Conservation (phyloP, 805 yeast species). For the Brettanomyces naardenensis region DNA sequence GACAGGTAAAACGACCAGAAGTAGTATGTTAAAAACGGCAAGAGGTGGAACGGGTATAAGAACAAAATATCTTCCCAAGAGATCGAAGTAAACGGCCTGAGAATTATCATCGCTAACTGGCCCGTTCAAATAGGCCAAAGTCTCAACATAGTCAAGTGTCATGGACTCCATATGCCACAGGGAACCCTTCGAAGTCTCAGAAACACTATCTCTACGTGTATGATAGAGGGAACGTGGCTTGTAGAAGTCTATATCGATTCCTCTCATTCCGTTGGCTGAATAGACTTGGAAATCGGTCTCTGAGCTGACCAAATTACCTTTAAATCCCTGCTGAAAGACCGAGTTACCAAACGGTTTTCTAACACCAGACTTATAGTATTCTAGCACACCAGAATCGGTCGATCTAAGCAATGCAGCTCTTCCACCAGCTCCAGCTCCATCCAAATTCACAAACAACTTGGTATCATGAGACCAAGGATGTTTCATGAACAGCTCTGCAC, state of each 20-base stretch:
- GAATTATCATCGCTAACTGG: constrained; percentile 22
- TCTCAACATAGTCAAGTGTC: constrained; percentile 50
- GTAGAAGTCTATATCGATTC: constrained; percentile 85
- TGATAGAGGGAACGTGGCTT: constrained; percentile 82
- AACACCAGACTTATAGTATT: constrained; percentile 41
- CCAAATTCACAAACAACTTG: constrained; percentile 66
- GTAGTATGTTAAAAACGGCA: constrained; percentile 41
- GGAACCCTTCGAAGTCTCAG: constrained; percentile 55
- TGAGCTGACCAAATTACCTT: constrained; percentile 51
- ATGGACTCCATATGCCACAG: constrained; percentile 80
- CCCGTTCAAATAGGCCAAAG: constrained; percentile 33
- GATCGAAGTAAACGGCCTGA: constrained; percentile 57
- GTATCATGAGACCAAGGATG: constrained; percentile 67
- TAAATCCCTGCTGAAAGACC: constrained; percentile 78
- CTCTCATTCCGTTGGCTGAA: constrained; percentile 59
- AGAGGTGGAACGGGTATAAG: constrained; percentile 43
- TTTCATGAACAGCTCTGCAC: constrained; percentile 64
- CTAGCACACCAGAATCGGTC: constrained; percentile 67
- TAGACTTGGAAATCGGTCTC: constrained; percentile 85
- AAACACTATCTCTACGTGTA: constrained; percentile 64
- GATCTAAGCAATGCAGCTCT: constrained; percentile 76
- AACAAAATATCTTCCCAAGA: constrained; percentile 51
- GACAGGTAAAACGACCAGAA: constrained; percentile 50
- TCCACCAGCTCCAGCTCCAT: constrained; percentile 92
- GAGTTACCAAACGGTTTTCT: constrained; percentile 72